Percentiles rank a stretch among this genome's conserved stretches.
These are phyloP conservation scores for Bigelowiella natans DNA, from an alignment of 78 protist genomes.

Conservation along the genomic window DNA sequence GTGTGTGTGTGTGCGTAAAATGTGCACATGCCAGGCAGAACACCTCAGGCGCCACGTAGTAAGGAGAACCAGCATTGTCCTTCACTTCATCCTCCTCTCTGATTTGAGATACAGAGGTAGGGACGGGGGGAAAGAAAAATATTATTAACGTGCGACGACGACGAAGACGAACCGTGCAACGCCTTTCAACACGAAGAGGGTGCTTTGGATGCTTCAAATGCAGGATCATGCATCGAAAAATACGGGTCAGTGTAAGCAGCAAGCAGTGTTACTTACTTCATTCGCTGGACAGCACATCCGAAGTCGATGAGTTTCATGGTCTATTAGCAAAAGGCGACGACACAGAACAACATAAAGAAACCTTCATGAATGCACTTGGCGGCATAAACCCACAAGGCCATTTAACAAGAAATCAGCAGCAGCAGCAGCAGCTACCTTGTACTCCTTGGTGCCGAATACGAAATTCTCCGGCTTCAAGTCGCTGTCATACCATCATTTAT, in stretches of 20 bases:
- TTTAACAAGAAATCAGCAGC: background rate
- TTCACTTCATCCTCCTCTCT: background rate
- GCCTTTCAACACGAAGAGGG: too few species aligned
- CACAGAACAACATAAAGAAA: background rate
- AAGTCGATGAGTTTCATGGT: background rate
- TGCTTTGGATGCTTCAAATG: too few species aligned
- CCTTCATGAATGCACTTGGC: background rate
- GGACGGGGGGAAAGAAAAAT: background rate
- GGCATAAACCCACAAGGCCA: background rate
- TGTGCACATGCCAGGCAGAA: background rate
- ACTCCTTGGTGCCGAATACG: background rate
- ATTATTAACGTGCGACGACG: background rate
- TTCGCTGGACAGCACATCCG: background rate
- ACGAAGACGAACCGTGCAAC: background rate
- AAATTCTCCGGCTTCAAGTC: background rate
- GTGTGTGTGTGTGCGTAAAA: background rate
- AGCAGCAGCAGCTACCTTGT: background rate
- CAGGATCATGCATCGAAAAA: too few species aligned
- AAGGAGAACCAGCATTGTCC: background rate
- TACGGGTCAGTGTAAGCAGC: too few species aligned
- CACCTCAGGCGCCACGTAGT: background rate
- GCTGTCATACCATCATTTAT: too few species aligned
- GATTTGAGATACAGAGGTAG: background rate
- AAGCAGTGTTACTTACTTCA: too few species aligned
- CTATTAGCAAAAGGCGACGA: background rate